Evolutionary conservation across 352 stramenopile species (phyloP).

Genomic region (Globisporangium irregulare): DNA sequence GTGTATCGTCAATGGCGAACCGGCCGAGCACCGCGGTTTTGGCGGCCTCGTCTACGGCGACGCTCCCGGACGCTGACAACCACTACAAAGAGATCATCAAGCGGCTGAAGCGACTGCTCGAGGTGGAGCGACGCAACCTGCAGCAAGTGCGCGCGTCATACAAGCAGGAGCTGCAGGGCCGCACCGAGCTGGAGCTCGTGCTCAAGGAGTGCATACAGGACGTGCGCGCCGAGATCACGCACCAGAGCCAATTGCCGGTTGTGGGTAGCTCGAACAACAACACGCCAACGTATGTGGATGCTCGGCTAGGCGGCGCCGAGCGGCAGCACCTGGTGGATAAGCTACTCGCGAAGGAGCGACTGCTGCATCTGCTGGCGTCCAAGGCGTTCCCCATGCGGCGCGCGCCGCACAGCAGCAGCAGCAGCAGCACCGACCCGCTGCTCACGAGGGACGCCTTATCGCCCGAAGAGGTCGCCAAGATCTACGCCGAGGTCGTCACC

Average conservation of each 20-base stretch:
- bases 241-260: slow-evolving; percentile 26
- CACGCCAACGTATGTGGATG: slow-evolving; percentile 13
- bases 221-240: slow-evolving; percentile 57
- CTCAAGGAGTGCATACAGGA: slow-evolving; percentile 83
- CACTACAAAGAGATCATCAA: slow-evolving; percentile 94
- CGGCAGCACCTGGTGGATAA: slow-evolving; percentile 73
- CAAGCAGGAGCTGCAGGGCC: slow-evolving; percentile 68
- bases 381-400: slow-evolving; percentile 60
- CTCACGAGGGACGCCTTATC: slow-evolving; percentile 43
- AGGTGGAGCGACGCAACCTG: slow-evolving; percentile 79
- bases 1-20: slow-evolving; percentile 7
- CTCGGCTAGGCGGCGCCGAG: slow-evolving; percentile 33
- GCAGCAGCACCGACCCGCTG: slow-evolving; percentile 29
- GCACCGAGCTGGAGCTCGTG: slow-evolving; percentile 79
- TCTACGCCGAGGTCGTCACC: slow-evolving; percentile 19
- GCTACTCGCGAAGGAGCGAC: slow-evolving; percentile 76
- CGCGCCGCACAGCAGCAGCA: slow-evolving; percentile 19
- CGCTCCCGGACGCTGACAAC: slow-evolving; percentile 45
- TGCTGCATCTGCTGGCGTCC: slow-evolving; percentile 74
- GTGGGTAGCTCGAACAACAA: slow-evolving; percentile 17
- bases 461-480: slow-evolving; percentile 38
- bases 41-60: neutral
- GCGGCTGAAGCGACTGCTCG: slow-evolving; percentile 85
- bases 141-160: slow-evolving; percentile 73
- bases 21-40: slow-evolving; percentile 28